Conservation (phyloP, 2,329 filamentous ascomycete genomes). For the Cytospora paraplurivora region DNA sequence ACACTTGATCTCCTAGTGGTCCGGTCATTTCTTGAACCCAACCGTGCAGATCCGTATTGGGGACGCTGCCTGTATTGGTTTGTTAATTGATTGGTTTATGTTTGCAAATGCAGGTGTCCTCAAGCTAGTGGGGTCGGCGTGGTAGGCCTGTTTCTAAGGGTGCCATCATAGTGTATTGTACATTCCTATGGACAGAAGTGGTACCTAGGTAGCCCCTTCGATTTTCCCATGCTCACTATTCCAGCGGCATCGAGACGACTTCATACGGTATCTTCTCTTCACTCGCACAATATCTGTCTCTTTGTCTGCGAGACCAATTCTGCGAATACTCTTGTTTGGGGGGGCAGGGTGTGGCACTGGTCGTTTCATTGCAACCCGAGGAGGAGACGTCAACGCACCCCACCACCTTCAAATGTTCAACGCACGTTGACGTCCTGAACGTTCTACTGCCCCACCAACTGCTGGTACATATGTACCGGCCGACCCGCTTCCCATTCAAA, state of each 20-base stretch:
- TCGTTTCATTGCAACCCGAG: no score
- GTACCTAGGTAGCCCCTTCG: no score
- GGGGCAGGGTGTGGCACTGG: no score
- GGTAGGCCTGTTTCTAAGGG: neutral
- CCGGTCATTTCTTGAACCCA: neutral
- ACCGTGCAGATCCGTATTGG: neutral
- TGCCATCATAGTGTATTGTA: neutral
- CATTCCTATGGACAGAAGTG: neutral
- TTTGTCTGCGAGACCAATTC: neutral
- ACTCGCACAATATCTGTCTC: neutral
- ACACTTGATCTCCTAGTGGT: neutral
- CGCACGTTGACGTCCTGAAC: neutral
- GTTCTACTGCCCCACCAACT: neutral
- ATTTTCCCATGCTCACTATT: neutral
- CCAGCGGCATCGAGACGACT: neutral
- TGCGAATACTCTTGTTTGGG: no score
- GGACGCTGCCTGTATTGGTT: neutral
- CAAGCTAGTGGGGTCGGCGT: no score
- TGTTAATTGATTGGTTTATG: no score
- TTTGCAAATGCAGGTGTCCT: no score
- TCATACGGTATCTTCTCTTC: neutral
- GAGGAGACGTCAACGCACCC: neutral
- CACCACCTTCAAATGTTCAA: neutral
- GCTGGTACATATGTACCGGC: neutral
- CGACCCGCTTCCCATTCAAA: conserved; percentile 21